Conservation (phyloP, 305 asterid species). For the Plantago coronopus region DNA sequence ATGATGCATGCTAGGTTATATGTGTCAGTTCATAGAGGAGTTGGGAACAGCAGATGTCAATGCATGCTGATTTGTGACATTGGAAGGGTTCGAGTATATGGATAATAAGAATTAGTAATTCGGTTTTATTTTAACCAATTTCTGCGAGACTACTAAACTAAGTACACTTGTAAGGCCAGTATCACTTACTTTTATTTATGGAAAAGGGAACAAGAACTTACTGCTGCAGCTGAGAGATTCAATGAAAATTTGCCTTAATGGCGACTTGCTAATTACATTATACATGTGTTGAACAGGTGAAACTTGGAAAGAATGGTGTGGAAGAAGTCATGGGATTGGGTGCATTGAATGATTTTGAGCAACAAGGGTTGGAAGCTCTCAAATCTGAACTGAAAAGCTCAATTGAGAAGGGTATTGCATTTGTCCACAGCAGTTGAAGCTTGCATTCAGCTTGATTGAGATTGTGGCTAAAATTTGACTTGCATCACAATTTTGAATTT, state of each 20-base stretch:
- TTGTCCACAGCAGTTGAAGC: constrained; percentile 45
- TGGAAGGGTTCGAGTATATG: no score
- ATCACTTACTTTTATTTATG: no score
- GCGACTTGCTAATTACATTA: constrained; percentile 16
- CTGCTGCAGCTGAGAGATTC: no score
- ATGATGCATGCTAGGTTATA: no score
- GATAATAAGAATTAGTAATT: no score
- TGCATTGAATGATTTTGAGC: constrained; percentile 65
- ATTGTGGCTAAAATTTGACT: background rate
- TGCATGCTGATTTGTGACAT: no score
- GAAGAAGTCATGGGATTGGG: constrained; percentile 91
- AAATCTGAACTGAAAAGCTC: constrained; percentile 71
- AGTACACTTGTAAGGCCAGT: no score
- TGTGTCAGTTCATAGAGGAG: no score
- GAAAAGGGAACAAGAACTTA: no score
- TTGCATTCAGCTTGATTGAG: background rate
- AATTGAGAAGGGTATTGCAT: constrained; percentile 79
- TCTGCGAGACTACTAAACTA: no score
- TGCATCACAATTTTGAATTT: constrained; percentile 14
- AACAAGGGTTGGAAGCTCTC: constrained; percentile 79
- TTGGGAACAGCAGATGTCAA: no score
- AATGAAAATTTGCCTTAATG: background rate
- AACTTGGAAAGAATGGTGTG: constrained; percentile 84
- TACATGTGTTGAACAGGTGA: constrained; percentile 50
- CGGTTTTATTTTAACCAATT: no score